Evolutionary conservation across 768 basidiomycete species (phyloP).

Genomic region (Trametes meyenii): DNA sequence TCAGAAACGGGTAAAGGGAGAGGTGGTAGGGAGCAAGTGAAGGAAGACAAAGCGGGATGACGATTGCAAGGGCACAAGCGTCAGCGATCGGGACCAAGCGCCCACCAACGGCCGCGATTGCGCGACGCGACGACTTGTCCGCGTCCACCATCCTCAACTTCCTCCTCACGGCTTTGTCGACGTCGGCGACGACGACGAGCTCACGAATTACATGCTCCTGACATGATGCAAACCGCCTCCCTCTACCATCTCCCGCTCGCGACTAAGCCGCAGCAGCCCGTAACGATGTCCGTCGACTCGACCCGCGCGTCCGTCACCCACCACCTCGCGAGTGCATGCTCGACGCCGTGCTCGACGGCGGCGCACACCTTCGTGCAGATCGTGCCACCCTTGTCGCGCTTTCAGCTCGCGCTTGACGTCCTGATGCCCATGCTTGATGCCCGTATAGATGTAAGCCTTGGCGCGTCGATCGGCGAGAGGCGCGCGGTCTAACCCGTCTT

Average conservation of each 20-base stretch:
- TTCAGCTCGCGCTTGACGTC: conserved; percentile 84
- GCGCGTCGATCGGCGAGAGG: conserved; percentile 10
- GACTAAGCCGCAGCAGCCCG: conserved; percentile 23
- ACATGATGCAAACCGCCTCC: conserved; percentile 36
- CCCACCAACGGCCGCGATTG: background rate
- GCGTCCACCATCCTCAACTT: background rate
- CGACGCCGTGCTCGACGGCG: conserved; percentile 76
- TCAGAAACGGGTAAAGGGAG: background rate
- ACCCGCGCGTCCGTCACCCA: conserved; percentile 67
- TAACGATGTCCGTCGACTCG: conserved; percentile 43
- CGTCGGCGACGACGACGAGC: conserved; percentile 10
- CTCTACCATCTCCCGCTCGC: conserved; percentile 38
- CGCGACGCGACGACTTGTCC: background rate
- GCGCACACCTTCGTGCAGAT: conserved; percentile 76
- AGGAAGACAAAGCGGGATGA: background rate
- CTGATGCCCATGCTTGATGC: conserved; percentile 71
- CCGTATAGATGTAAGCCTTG: conserved; percentile 54
- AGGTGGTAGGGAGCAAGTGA: background rate
- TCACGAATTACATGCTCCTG: conserved; percentile 16
- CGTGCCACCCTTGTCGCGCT: conserved; percentile 74
- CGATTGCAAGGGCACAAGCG: background rate
- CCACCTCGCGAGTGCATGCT: conserved; percentile 65
- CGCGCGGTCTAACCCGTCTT: background rate
- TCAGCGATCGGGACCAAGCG: conserved; percentile 4
- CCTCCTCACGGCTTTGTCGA: conserved; percentile 2